Evolutionary conservation across 2,329 filamentous ascomycete species (phyloP).

Genomic region (Sordariomycetes sp.): DNA sequence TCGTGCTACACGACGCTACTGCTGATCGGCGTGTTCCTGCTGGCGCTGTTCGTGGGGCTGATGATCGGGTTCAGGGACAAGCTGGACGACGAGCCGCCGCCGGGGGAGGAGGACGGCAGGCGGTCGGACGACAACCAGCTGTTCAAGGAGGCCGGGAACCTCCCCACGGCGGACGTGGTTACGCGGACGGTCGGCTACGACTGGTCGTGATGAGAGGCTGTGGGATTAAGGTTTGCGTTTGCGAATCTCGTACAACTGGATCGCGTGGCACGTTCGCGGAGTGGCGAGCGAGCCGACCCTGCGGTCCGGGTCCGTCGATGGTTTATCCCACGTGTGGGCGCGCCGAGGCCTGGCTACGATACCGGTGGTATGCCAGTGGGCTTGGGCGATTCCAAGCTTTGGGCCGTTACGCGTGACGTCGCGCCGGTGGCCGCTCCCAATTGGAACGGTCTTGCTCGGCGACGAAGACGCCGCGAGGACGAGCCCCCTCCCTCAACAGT

Average conservation of each 20-base stretch:
- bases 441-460: too few species aligned
- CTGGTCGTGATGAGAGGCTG: not conserved
- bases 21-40: slow-evolving; percentile 1
- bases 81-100: not conserved
- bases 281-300: too few species aligned
- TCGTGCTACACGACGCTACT: slow-evolving; percentile 1
- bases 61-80: slow-evolving; percentile 5
- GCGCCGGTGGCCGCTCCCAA: too few species aligned
- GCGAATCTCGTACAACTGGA: not conserved
- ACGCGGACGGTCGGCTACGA: not conserved
- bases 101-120: not conserved
- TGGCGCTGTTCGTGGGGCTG: slow-evolving; percentile 1
- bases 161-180: not conserved
- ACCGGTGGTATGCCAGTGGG: too few species aligned
- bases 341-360: too few species aligned
- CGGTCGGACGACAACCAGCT: not conserved
- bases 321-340: too few species aligned
- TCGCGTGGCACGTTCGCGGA: not conserved
- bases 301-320: too few species aligned
- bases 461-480: too few species aligned
- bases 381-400: too few species aligned
- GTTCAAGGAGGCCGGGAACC: not conserved
- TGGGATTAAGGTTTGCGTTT: not conserved
- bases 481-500: too few species aligned
- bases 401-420: too few species aligned